phyloP scores from a whole-genome alignment of 2,329 filamentous ascomycete genomes.

The Aureobasidium sp. region DNA sequence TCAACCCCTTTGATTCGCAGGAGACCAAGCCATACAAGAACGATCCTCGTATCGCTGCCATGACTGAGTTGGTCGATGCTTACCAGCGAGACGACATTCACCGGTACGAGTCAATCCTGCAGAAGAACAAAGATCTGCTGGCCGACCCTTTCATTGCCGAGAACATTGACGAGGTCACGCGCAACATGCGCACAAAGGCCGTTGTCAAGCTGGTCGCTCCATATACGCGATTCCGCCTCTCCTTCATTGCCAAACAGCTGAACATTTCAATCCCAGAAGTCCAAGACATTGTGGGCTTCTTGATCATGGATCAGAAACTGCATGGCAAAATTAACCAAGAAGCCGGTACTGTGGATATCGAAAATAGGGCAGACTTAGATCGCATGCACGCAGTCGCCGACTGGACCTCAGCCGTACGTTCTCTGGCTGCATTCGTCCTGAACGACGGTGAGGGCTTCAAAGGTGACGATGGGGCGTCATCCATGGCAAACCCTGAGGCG shows the following conservation, averaged over 20 bases:
- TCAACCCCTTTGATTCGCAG: conserved; percentile 98
- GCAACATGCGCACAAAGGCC: conserved; percentile 95
- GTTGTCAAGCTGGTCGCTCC: conserved; percentile 88
- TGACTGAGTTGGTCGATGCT: conserved; percentile 94
- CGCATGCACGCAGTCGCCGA: conserved; percentile 64
- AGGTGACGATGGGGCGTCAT: conserved; percentile 30
- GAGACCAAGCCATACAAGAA: conserved; percentile 98
- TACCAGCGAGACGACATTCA: conserved; percentile 95
- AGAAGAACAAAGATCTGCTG: conserved; percentile 80
- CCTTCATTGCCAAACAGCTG: conserved; percentile 80
- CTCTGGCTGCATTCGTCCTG: conserved; percentile 63
- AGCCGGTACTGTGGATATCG: conserved; percentile 72
- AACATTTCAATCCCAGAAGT: conserved; percentile 80
- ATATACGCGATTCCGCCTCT: conserved; percentile 83
- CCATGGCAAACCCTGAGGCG: conserved; percentile 10
- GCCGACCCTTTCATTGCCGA: conserved; percentile 94
- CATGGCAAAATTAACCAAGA: conserved; percentile 84
- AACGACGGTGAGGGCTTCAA: conserved; percentile 68
- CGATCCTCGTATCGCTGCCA: conserved; percentile 87
- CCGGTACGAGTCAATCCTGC: conserved; percentile 77
- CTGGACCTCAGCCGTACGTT: conserved; percentile 61
- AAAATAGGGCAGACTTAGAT: conserved; percentile 62
- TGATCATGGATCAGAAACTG: conserved; percentile 86
- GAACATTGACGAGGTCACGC: conserved; percentile 97
- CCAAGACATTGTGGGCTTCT: conserved; percentile 87